These are phyloP conservation scores for Yamadazyma atmosphaerica DNA, from an alignment of 1,139 yeast species.

Conservation along the genomic window DNA sequence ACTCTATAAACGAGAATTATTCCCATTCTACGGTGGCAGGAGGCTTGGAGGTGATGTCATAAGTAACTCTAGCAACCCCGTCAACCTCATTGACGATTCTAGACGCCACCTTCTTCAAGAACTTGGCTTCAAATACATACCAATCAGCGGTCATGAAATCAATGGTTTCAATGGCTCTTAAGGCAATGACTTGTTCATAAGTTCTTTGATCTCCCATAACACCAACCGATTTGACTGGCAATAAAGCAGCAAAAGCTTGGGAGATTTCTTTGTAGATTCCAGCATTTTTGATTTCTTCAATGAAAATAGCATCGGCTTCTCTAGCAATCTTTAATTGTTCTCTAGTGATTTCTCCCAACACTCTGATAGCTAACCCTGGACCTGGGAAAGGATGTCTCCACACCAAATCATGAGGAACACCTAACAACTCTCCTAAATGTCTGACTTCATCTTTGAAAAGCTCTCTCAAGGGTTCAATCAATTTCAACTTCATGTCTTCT, in stretches of 20 bases:
- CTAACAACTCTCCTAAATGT: conserved; percentile 89
- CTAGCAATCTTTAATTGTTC: conserved; percentile 94
- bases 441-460: conserved; percentile 98
- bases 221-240: conserved; percentile 98
- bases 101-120: conserved; percentile 89
- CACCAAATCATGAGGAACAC: conserved; percentile 94
- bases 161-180: conserved; percentile 95
- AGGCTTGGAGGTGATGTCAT: conserved; percentile 97
- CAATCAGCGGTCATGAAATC: conserved; percentile 99
- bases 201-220: conserved; percentile 99
- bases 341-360: conserved; percentile 92
- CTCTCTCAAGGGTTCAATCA: conserved; percentile 97
- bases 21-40: conserved; percentile 99
- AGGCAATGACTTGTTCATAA: conserved; percentile 97
- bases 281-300: conserved; percentile 90
- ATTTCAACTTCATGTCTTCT: conserved; percentile 96
- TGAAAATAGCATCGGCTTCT: conserved; percentile 94
- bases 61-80: conserved; percentile 98
- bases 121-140: conserved; percentile 90
- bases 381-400: conserved; percentile 99
- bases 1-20: too few species aligned
- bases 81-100: conserved; percentile 98
- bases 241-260: conserved; percentile 95
- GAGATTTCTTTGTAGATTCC: conserved; percentile 92
- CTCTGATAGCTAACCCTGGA: conserved; percentile 99